Conservation (phyloP, 176 grass and related monocot species). For the Aegilops umbellulata region DNA sequence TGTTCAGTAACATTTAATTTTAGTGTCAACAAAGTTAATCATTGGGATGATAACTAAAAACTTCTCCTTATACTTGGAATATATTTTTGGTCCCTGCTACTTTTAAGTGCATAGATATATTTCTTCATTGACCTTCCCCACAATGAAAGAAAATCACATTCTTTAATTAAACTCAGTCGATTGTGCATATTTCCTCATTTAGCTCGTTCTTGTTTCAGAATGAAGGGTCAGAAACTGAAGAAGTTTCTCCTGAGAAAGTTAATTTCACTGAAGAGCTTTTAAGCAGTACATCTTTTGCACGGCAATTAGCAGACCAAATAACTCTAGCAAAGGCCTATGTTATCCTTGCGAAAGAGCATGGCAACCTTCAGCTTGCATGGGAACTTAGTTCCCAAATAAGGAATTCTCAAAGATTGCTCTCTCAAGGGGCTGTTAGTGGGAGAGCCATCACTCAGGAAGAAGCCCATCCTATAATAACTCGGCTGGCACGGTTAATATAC, state of each 20-base stretch:
- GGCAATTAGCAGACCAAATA: constrained; percentile 93
- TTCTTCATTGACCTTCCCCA: constrained; percentile 18
- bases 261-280: constrained; percentile 96
- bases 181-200: constrained; percentile 26
- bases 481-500: constrained; percentile 79
- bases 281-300: constrained; percentile 89
- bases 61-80: neutral
- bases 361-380: constrained; percentile 88
- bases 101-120: neutral
- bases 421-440: constrained; percentile 80
- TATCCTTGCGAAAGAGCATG: constrained; percentile 91
- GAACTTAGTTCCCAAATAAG: constrained; percentile 95
- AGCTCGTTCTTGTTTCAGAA: constrained; percentile 57
- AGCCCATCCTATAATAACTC: constrained; percentile 76
- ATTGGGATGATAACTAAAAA: neutral
- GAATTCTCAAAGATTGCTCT: constrained; percentile 78
- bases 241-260: constrained; percentile 46
- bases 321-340: constrained; percentile 95
- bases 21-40: neutral
- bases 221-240: constrained; percentile 43
- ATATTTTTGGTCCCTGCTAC: constrained; percentile 5
- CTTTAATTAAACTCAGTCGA: neutral
- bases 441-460: constrained; percentile 68
- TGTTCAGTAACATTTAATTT: neutral
- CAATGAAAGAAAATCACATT: constrained; percentile 2